Evolutionary conservation across 2,329 filamentous ascomycete species (phyloP).

Genomic region (Aschersonia sp.): DNA sequence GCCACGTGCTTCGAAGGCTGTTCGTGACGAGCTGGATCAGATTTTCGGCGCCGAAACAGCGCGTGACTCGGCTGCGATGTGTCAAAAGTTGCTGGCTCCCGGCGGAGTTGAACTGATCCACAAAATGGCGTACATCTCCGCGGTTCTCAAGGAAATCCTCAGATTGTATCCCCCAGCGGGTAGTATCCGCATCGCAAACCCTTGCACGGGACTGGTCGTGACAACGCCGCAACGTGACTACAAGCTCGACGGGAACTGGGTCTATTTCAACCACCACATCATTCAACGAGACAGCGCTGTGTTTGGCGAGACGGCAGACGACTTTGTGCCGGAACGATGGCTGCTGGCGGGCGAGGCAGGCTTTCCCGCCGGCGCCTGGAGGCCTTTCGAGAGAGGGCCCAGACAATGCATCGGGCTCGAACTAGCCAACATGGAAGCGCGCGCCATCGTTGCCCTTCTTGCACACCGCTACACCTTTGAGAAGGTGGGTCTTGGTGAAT

Average conservation of each 20-base stretch:
- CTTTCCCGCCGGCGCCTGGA: not conserved
- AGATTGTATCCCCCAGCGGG: conserved; percentile 18
- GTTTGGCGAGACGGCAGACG: conserved; percentile 19
- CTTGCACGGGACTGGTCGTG: conserved; percentile 6
- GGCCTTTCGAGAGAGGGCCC: not conserved
- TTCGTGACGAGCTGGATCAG: conserved; percentile 20
- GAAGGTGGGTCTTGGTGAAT: not conserved
- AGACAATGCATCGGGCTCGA: not conserved
- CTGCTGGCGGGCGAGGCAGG: not conserved
- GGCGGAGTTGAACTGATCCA: conserved; percentile 15
- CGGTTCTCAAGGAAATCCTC: conserved; percentile 23
- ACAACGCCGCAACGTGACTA: conserved; percentile 2
- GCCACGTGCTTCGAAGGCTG: conserved; percentile 11
- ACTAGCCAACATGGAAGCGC: not conserved
- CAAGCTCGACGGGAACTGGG: conserved; percentile 17
- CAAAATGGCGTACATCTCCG: conserved; percentile 19
- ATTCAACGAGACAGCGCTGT: conserved; percentile 19
- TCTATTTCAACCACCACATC: conserved; percentile 17
- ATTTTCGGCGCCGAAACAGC: conserved; percentile 16
- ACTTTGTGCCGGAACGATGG: conserved; percentile 26
- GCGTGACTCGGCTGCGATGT: conserved; percentile 11
- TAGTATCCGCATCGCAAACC: conserved; percentile 12
- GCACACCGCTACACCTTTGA: not conserved
- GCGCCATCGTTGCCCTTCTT: not conserved
- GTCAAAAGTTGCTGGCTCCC: conserved; percentile 10